phyloP scores from a whole-genome alignment of 129 eudicot species.

The Helianthus annuus region HanXRQr2.0-SUNRISE NC_035435.2:146205956-146206455 shows the following conservation, averaged over 20 bases:
- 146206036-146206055: conserved; percentile 58
- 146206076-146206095: conserved; percentile 64
- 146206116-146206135: conserved; percentile 42
- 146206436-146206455: conserved; percentile 50
- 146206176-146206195: background rate
- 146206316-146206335: conserved; percentile 47
- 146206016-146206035: conserved; percentile 44
- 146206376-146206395: background rate
- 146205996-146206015: conserved; percentile 48
- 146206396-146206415: background rate
- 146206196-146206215: background rate
- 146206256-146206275: conserved; percentile 41
- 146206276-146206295: conserved; percentile 52
- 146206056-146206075: conserved; percentile 52
- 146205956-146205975: conserved; percentile 52
- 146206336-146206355: conserved; percentile 46
- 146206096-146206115: conserved; percentile 43
- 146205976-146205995: conserved; percentile 43
- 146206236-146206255: conserved; percentile 37
- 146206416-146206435: conserved; percentile 7
- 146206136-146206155: conserved; percentile 74
- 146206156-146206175: conserved; percentile 20
- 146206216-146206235: background rate
- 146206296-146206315: conserved; percentile 55
- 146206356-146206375: background rate